Evolutionary conservation across 768 basidiomycete genomes (phyloP), one percentile per base, ranked within the genome.

Genomic region (Hydnomerulius pinastri): DNA sequence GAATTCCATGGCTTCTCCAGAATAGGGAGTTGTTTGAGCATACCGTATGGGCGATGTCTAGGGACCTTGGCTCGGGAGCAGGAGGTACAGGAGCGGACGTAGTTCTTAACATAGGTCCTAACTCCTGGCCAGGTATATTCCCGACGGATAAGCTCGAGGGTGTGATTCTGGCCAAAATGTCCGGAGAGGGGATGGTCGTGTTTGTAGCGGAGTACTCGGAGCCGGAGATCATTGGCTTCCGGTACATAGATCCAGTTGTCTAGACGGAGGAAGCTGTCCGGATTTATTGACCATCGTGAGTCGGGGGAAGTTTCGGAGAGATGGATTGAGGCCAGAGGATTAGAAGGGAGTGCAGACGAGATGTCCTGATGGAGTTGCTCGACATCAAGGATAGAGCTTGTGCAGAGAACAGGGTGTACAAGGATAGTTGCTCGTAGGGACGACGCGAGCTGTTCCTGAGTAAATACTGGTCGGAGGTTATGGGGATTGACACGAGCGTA

Each of bases 91-190:
- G n/a, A n/a, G n/a, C n/a, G n/a, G n/a, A n/a, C n/a, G n/a, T n/a
- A n/a, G n/a, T n/a, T n/a, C n/a, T n/a, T n/a, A n/a, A 69, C 42
- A 30, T 59, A 18, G 49, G 50, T 55, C 1, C 54, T 32, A 9
- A 53, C 17, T 6, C 39, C 30, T 11, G 39, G 51, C 51, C 51
- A n/a, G 18, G 38, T 47, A 33, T 63, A 69, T 43, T 50, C 30
- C 2, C 21, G 18, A 21, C 67, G 68, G 25, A 50, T 43, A 2
- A 50, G 40, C 24, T 42, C 41, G 5, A 60, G 27, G 0, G 70
- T 73, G 23, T 60, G 61, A 20, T 54, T 58, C 32, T 59, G 56
- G 5, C 74, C 69, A 32, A 55, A 67, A 43, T 73, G 73, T 4
- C 71, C 68, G 1, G 65, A 51, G 9, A 59, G 51, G 27, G 49